Evolutionary conservation across 2,329 filamentous ascomycete genomes (phyloP).

Genomic region (Aspergillus sp.): DNA sequence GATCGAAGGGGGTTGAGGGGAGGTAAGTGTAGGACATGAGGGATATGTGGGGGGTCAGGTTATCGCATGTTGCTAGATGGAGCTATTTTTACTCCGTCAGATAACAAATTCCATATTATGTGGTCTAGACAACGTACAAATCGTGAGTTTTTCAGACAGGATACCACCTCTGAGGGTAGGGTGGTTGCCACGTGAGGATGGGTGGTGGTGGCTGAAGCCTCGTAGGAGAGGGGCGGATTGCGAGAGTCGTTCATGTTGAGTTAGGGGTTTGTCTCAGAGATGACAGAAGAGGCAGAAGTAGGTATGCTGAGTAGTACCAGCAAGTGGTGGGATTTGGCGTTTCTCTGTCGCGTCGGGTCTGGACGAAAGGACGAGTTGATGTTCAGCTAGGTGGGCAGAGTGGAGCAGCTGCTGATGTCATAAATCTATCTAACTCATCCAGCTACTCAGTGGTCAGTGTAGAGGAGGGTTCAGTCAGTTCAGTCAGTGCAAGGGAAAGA

Average conservation of each 20-base stretch:
- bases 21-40: slow-evolving; percentile 99
- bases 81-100: slow-evolving; percentile 50
- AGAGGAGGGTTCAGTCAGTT: too few species aligned
- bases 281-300: not conserved
- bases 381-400: too few species aligned
- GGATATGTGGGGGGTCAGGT: slow-evolving; percentile 80
- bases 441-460: too few species aligned
- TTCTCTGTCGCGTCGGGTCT: too few species aligned
- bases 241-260: slow-evolving; percentile 42
- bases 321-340: too few species aligned
- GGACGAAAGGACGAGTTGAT: too few species aligned
- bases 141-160: slow-evolving; percentile 86
- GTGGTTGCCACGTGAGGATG: slow-evolving; percentile 60
- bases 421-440: too few species aligned
- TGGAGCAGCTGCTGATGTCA: too few species aligned
- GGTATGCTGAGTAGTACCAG: too few species aligned
- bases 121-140: slow-evolving; percentile 56
- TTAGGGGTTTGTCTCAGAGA: slow-evolving; percentile 1
- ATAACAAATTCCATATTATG: too few species aligned
- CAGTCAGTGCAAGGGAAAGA: too few species aligned
- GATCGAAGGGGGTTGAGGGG: slow-evolving; percentile 61
- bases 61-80: slow-evolving; percentile 83
- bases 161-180: slow-evolving; percentile 75
- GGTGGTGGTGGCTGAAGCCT: slow-evolving; percentile 64
- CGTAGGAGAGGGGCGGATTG: slow-evolving; percentile 64